Evolutionary conservation across 306 rosid genomes (phyloP), one percentile per base, ranked within the genome.

Genomic region (Rosa persica): DNA sequence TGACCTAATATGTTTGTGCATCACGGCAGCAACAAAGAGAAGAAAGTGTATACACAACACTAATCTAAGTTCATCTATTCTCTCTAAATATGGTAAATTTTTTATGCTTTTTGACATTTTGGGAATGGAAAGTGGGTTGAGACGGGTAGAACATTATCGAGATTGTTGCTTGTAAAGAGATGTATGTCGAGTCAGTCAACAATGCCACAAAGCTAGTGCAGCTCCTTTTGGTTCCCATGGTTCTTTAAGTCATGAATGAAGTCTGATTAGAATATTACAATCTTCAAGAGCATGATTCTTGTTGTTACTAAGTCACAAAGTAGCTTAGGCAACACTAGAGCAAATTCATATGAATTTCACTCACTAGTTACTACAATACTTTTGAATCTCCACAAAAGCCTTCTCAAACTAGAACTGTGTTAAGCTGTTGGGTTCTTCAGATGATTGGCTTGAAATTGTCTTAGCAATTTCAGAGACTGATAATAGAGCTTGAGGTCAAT

Each of bases 401-500:
- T 39, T 72, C 54, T 30, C 8, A 30, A 10, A 70, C 54, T 30
- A 70, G 15, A 12, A 23, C 12, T 25, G 1, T 13, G 86, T 72
- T 58, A 87, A 51, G 67, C 80, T 64, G 83, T 70, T 47, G 86
- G 73, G 61, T 85, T 76, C 62, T 80, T 86, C 70, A 81, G 60
- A 83, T 84, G 93, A 81, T 86, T 76, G 58, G 90, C 92, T 79
- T 90, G 93, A 84, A 93, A 95, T 62, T 89, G 92, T 74, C 87
- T 88, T 39, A 91, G 70, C 42, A 91, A 89, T 83, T 72, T 92
- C 81, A 93, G 46, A 47, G 98, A 86, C 64, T 90, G 98, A 82
- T 90, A 86, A 77, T 91, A 93, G 58, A 95, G 94, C 83, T 85
- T 82, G 81, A 96, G 91, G 86, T 93, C 97, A 30, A 96, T 93